Percentiles rank a stretch among this genome's conserved stretches.
Conservation (phyloP, 2,329 filamentous ascomycete species). For the Cyphellophora attinorum region DNA sequence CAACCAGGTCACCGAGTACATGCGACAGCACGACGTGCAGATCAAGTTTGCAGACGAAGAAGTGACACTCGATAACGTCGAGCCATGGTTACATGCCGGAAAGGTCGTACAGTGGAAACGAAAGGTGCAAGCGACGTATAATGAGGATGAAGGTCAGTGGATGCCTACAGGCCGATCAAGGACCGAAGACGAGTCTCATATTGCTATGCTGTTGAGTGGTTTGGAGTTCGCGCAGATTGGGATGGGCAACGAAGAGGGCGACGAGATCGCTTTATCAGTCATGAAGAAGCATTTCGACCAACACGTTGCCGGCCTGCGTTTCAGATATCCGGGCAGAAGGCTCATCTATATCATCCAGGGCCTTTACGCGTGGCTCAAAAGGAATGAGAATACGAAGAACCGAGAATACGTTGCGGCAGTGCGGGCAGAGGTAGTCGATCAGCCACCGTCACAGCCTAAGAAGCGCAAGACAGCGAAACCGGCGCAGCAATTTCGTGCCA, state of each 20-base stretch:
- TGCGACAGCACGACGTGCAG: constrained; percentile 33
- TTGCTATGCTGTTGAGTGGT: constrained; percentile 53
- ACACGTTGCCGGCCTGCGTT: constrained; percentile 49
- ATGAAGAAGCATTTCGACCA: constrained; percentile 45
- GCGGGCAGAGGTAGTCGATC: constrained; percentile 35
- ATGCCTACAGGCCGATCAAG: constrained; percentile 44
- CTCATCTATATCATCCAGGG: constrained; percentile 67
- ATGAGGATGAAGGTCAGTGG: constrained; percentile 53
- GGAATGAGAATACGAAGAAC: constrained; percentile 59
- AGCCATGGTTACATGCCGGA: constrained; percentile 13
- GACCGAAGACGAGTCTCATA: constrained; percentile 48
- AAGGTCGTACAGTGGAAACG: constrained; percentile 58
- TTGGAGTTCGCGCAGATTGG: constrained; percentile 48
- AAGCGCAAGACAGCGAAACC: constrained; percentile 31
- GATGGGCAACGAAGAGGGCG: background rate
- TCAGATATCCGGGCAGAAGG: constrained; percentile 42
- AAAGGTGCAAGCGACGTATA: constrained; percentile 55
- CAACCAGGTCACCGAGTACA: constrained; percentile 32
- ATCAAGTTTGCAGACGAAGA: constrained; percentile 23
- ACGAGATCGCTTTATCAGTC: constrained; percentile 24
- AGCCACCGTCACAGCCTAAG: constrained; percentile 18
- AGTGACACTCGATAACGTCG: constrained; percentile 26
- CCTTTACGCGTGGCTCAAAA: constrained; percentile 54
- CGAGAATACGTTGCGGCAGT: constrained; percentile 59
- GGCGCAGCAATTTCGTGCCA: constrained; percentile 29